A percentile compares a stretch with the other conserved stretches of the same genome.
Evolutionary conservation across 306 rosid species (phyloP).

Genomic region (Ochetophila trinervis): DNA sequence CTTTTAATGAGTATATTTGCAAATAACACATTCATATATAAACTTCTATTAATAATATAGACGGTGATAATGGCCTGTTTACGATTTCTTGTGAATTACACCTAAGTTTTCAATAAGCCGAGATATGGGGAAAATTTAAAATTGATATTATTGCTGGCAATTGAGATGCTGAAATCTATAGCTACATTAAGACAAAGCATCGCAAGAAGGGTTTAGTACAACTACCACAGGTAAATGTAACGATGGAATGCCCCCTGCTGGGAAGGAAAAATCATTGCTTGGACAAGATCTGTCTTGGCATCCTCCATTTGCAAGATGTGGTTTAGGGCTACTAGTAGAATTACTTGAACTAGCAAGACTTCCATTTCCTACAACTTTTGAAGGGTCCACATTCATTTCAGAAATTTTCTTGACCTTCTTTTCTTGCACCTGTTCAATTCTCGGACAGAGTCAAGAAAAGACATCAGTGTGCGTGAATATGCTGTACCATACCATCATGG

Average conservation of each 20-base stretch:
- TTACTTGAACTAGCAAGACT: slow-evolving; percentile 79
- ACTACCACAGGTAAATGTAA: slow-evolving; percentile 86
- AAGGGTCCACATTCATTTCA: slow-evolving; percentile 78
- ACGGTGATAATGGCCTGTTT: no score
- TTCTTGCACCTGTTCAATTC: slow-evolving; percentile 80
- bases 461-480: slow-evolving; percentile 18
- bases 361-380: slow-evolving; percentile 73
- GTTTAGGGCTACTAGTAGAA: slow-evolving; percentile 54
- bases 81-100: no score
- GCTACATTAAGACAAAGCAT: not conserved
- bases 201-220: slow-evolving; percentile 33
- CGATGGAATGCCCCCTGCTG: slow-evolving; percentile 74
- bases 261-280: slow-evolving; percentile 64
- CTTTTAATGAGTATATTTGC: not conserved
- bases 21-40: no score
- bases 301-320: slow-evolving; percentile 80
- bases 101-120: no score
- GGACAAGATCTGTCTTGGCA: slow-evolving; percentile 51
- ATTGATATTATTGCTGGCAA: not conserved
- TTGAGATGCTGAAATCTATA: not conserved
- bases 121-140: no score
- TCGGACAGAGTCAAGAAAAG: slow-evolving; percentile 26
- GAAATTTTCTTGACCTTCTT: slow-evolving; percentile 94
- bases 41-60: no score
- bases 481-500: slow-evolving; percentile 7